Percentiles rank a stretch among this genome's conserved stretches.
Conservation (phyloP, 2,329 filamentous ascomycete genomes). For the Cladobotryum mycophilum region DNA sequence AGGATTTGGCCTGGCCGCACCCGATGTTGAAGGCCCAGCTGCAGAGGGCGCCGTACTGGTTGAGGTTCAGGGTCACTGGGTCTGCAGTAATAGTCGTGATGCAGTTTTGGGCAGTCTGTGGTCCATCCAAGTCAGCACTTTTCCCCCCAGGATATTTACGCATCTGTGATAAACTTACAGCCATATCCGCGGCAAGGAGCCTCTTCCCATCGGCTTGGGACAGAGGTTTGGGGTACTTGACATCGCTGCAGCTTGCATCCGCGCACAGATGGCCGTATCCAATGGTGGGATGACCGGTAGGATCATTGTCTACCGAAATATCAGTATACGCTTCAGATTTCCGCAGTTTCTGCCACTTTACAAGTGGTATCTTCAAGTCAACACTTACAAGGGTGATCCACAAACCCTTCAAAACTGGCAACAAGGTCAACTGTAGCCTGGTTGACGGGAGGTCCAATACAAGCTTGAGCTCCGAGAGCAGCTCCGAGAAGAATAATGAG, state of each 20-base stretch:
- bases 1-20: constrained; percentile 28
- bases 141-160: not conserved
- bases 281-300: constrained; percentile 40
- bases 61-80: constrained; percentile 29
- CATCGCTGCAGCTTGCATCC: constrained; percentile 35
- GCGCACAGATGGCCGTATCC: constrained; percentile 46
- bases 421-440: not conserved
- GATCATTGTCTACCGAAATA: constrained; percentile 27
- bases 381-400: not conserved
- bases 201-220: constrained; percentile 32
- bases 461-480: not conserved
- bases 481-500: not conserved
- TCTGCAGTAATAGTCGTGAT: constrained; percentile 29
- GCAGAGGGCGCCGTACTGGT: constrained; percentile 47
- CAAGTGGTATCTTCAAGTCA: not conserved
- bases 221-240: constrained; percentile 40
- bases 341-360: too few species aligned
- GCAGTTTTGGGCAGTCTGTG: constrained; percentile 11
- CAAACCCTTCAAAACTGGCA: constrained; percentile 1
- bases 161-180: constrained; percentile 6
- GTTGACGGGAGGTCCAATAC: not conserved
- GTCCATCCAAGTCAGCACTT: constrained; percentile 11
- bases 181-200: constrained; percentile 34
- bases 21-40: constrained; percentile 48
- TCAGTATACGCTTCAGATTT: not conserved